Percentiles rank a stretch among this genome's conserved stretches.
Conservation (phyloP, 1,139 yeast genomes). For the Pichia sp. region DNA sequence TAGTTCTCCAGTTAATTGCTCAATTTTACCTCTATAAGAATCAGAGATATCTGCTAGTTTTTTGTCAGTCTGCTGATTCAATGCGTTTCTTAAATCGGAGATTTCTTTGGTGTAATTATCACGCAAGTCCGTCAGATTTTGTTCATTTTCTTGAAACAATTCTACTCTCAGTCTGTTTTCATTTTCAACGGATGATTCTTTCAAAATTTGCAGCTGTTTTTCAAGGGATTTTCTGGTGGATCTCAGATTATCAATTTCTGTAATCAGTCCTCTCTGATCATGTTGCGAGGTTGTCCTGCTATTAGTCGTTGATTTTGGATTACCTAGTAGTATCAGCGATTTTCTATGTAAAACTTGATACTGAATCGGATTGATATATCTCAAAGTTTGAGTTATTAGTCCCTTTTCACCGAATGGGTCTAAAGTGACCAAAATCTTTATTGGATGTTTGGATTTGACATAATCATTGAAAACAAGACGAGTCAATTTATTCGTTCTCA, state of each 20-base stretch:
- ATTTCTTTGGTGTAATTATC: slow-evolving; percentile 15
- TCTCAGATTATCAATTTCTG: slow-evolving; percentile 18
- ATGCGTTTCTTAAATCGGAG: not conserved
- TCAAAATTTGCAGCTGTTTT: slow-evolving; percentile 12
- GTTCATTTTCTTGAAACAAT: slow-evolving; percentile 18
- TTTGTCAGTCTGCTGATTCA: slow-evolving; percentile 8
- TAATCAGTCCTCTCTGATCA: slow-evolving; percentile 7
- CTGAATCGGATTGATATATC: slow-evolving; percentile 31
- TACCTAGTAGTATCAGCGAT: slow-evolving; percentile 1
- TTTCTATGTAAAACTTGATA: slow-evolving; percentile 20
- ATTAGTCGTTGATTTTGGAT: slow-evolving; percentile 1
- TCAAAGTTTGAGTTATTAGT: slow-evolving; percentile 36
- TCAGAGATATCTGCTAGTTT: slow-evolving; percentile 18
- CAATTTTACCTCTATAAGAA: slow-evolving; percentile 12
- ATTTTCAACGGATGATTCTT: slow-evolving; percentile 15
- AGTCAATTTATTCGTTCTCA: slow-evolving; percentile 39
- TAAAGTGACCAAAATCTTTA: slow-evolving; percentile 41
- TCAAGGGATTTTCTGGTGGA: slow-evolving; percentile 14
- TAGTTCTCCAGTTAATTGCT: slow-evolving; percentile 2
- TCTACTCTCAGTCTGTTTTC: slow-evolving; percentile 17
- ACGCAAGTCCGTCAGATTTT: slow-evolving; percentile 12
- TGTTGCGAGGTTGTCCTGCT: slow-evolving; percentile 1
- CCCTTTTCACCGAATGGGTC: slow-evolving; percentile 59
- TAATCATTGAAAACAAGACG: slow-evolving; percentile 39
- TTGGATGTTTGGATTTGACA: slow-evolving; percentile 27